Conservation (phyloP, 1,139 yeast genomes). For the Citeromyces siamensis region DNA sequence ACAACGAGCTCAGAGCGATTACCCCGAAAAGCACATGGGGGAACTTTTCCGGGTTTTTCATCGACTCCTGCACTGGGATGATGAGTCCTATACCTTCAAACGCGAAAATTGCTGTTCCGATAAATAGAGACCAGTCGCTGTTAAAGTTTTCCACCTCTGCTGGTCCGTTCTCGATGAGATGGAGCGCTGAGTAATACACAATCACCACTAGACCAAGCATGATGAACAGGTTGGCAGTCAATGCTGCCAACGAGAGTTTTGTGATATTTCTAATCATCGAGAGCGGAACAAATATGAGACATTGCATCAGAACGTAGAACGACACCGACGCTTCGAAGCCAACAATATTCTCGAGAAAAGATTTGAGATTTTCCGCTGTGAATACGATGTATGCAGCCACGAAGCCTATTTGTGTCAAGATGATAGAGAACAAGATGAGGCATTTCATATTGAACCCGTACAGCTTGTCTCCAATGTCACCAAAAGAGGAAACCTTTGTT, state of each 20-base stretch:
- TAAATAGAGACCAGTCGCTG: conserved; percentile 57
- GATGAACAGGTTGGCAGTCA: conserved; percentile 56
- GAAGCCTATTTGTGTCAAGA: conserved; percentile 63
- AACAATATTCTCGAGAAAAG: conserved; percentile 39
- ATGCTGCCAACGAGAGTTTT: conserved; percentile 53
- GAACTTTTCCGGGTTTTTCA: conserved; percentile 61
- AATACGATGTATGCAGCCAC: conserved; percentile 68
- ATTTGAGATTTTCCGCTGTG: conserved; percentile 54
- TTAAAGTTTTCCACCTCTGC: conserved; percentile 38
- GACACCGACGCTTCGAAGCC: conserved; percentile 22
- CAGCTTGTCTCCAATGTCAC: conserved; percentile 55
- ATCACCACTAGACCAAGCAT: conserved; percentile 53
- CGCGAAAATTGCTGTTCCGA: conserved; percentile 74
- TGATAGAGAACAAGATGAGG: conserved; percentile 47
- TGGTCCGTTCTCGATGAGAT: conserved; percentile 31
- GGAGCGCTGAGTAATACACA: conserved; percentile 39
- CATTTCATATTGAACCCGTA: conserved; percentile 51
- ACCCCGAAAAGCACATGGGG: conserved; percentile 51
- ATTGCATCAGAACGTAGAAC: conserved; percentile 38
- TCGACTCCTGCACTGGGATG: conserved; percentile 66
- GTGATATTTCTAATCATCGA: conserved; percentile 63
- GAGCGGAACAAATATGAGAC: conserved; percentile 50
- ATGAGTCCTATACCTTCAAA: conserved; percentile 75
- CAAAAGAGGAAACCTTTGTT: conserved; percentile 57
- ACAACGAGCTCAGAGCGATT: conserved; percentile 41